Evolutionary conservation across 805 yeast species (phyloP), one percentile per base, ranked within the genome.

Genomic region (Candida parachauliodes): DNA sequence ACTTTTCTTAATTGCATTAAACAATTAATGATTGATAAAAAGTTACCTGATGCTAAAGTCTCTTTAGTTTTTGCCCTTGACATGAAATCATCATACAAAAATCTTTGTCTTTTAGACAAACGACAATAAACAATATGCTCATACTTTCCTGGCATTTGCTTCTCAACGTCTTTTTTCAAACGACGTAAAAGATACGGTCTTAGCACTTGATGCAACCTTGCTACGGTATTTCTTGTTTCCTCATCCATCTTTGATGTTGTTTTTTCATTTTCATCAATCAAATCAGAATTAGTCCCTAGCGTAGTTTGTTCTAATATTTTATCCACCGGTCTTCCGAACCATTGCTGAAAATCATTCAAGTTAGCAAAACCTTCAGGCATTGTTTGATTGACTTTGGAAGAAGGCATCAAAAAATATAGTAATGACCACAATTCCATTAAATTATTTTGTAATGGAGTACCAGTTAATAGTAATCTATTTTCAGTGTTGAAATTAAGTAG

Each of bases 261-360:
- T 23, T 48, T 53, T 33, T 63, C 68, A 34, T 60, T 58, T 7
- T 65, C 71, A 37, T 64, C 70, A 19, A 65, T 62, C 5, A 65
- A 34, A 47, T 78, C 85, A 3, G 48, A 27, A 15, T 65, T 69
- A 4, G 10, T 11, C 21, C 83, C 86, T 7, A 54, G 45, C 8
- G 62, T 48, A 1, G 68, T 57, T 41, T 79, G 83, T 58, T 93
- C 97, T 37, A 93, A 80, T 43, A 93, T 79, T 48, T 79, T 84
- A 57, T 93, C 98, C 3, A 93, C 97, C 0, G 99, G 98, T 43
- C 81, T 77, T n/a, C 97, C 96, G 60, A 93, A 93, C 99, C 98
- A 93, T 47, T 86, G 94, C 52, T 93, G 98, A 59, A 93, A 93
- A 52, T 93, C 96, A 46, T 87, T 93, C 42, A 93, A 68, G 52